Evolutionary conservation across 352 stramenopile genomes (phyloP).

Genomic region (Pythium biforme): DNA sequence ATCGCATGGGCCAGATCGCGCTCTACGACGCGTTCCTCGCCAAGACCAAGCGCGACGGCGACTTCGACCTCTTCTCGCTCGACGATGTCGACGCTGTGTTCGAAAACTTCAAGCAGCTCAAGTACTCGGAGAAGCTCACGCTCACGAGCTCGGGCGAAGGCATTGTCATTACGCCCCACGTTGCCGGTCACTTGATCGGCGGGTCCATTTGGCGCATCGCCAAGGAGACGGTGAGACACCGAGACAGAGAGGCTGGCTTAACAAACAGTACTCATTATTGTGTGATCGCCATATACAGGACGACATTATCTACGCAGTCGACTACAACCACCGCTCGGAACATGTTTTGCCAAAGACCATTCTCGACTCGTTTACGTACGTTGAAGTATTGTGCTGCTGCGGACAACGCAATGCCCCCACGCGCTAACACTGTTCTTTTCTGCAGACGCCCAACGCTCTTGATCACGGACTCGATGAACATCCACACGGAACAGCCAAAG

Average conservation of each 20-base stretch:
- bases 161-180: constrained; percentile 93
- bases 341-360: constrained; percentile 93
- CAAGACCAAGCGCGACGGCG: constrained; percentile 89
- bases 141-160: constrained; percentile 82
- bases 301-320: constrained; percentile 91
- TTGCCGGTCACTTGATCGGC: constrained; percentile 93
- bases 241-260: not conserved
- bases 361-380: constrained; percentile 90
- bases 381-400: not conserved
- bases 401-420: not conserved
- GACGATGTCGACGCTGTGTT: constrained; percentile 94
- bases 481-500: constrained; percentile 82
- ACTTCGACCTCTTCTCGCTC: constrained; percentile 90
- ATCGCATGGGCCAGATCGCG: constrained; percentile 97
- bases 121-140: constrained; percentile 93
- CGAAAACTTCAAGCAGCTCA: constrained; percentile 92
- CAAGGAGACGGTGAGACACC: constrained; percentile 86
- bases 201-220: constrained; percentile 93
- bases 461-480: constrained; percentile 90
- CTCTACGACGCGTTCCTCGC: constrained; percentile 95
- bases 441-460: constrained; percentile 76
- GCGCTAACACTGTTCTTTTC: not conserved
- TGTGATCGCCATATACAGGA: constrained; percentile 41
- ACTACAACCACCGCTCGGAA: constrained; percentile 95
- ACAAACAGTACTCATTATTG: not conserved